Conservation (phyloP, 805 yeast genomes). For the Candida palmyrensis region DNA sequence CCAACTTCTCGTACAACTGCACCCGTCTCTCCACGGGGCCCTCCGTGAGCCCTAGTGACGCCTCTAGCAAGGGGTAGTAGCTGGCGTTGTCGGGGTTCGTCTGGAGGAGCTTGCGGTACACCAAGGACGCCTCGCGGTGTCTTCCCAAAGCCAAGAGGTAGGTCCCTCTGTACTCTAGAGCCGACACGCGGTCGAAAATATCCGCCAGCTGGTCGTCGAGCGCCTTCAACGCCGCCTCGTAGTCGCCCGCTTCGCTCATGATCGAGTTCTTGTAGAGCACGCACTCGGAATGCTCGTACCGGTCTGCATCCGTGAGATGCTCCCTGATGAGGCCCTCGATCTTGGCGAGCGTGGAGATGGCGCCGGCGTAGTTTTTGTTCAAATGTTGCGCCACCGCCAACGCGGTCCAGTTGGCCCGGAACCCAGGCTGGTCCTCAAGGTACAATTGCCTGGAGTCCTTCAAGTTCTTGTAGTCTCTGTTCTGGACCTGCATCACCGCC, state of each 20-base stretch:
- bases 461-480: conserved; percentile 64
- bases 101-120: conserved; percentile 65
- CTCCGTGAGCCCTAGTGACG: conserved; percentile 47
- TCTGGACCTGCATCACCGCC: conserved; percentile 72
- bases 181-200: conserved; percentile 52
- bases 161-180: conserved; percentile 62
- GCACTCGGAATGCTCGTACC: conserved; percentile 78
- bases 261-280: conserved; percentile 66
- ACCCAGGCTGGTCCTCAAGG: conserved; percentile 72
- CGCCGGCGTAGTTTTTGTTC: conserved; percentile 58
- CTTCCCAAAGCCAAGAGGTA: conserved; percentile 55
- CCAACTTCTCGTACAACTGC: conserved; percentile 60
- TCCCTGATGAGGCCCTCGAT: conserved; percentile 74
- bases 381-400: conserved; percentile 82
- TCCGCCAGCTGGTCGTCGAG: conserved; percentile 48
- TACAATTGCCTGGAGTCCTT: conserved; percentile 60
- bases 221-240: conserved; percentile 56
- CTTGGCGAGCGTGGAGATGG: conserved; percentile 65
- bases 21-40: conserved; percentile 46
- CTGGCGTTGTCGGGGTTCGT: conserved; percentile 78
- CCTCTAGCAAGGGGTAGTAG: conserved; percentile 66
- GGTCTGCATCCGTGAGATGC: conserved; percentile 59
- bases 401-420: conserved; percentile 86
- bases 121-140: conserved; percentile 57
- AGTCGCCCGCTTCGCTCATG: conserved; percentile 58